A percentile compares a stretch with the other conserved stretches of the same genome.
These are phyloP conservation scores for Trichaptum fuscoviolaceum DNA, from an alignment of 768 basidiomycete genomes.

Conservation along the genomic window DNA sequence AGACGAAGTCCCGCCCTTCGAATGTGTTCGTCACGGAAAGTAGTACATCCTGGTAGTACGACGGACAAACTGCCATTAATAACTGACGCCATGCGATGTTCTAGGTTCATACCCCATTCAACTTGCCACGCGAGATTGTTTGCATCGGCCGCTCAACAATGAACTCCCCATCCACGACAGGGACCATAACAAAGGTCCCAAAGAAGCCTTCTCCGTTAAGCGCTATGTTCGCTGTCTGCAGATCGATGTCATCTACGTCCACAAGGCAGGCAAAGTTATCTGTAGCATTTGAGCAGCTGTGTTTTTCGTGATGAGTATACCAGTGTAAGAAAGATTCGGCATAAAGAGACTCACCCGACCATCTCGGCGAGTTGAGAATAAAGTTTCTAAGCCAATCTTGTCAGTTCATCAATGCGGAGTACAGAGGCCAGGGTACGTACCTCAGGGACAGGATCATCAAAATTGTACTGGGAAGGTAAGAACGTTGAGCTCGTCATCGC, in stretches of 20 bases:
- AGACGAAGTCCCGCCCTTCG: constrained; percentile 27
- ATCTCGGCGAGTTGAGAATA: constrained; percentile 29
- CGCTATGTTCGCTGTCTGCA: constrained; percentile 30
- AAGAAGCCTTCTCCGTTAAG: constrained; percentile 30
- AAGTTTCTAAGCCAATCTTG: constrained; percentile 20
- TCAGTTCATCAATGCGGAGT: too few species aligned
- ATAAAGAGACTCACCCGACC: constrained; percentile 26
- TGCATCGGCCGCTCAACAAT: constrained; percentile 39
- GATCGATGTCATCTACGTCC: constrained; percentile 21
- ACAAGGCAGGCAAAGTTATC: constrained; percentile 39
- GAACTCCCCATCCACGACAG: constrained; percentile 44
- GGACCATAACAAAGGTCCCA: constrained; percentile 35
- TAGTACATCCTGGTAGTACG: constrained; percentile 17
- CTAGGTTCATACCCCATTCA: constrained; percentile 41
- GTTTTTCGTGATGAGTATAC: not conserved
- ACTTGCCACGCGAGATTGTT: constrained; percentile 29
- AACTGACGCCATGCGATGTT: too few species aligned
- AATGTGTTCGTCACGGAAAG: constrained; percentile 25
- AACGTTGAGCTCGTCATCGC: constrained; percentile 42
- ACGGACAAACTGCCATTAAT: not conserved
- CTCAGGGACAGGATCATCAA: constrained; percentile 36
- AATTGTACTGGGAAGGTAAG: constrained; percentile 41
- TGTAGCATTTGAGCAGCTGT: constrained; percentile 29
- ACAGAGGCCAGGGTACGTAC: constrained; percentile 16
- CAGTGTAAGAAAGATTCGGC: not conserved